These are phyloP conservation scores for Sungouiozyma intestinalis DNA, from an alignment of 805 yeast genomes.

Conservation along the genomic window DNA sequence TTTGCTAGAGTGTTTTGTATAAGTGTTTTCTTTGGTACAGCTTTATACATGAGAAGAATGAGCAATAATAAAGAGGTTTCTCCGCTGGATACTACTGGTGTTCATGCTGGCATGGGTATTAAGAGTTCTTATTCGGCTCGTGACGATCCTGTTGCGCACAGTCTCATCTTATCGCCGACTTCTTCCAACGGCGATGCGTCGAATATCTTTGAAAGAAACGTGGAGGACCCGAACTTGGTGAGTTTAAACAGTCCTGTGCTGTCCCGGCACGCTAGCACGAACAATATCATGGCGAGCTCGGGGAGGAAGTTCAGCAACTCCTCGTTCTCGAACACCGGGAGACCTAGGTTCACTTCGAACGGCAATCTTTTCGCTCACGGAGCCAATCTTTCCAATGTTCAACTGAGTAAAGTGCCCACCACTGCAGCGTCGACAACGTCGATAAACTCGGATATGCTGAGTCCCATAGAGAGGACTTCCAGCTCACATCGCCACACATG, in stretches of 20 bases:
- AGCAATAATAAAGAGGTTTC: background rate
- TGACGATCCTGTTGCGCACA: background rate
- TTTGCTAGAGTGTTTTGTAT: no score
- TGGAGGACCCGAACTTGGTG: constrained; percentile 42
- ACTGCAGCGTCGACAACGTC: background rate
- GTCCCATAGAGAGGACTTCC: background rate
- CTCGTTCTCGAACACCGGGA: background rate
- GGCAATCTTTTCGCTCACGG: constrained; percentile 1
- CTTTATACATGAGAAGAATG: background rate
- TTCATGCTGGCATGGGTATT: background rate
- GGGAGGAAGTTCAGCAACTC: background rate
- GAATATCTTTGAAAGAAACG: constrained; percentile 55
- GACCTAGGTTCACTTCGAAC: background rate
- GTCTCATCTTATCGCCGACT: background rate
- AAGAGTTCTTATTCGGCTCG: constrained; percentile 1
- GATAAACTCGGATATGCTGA: background rate
- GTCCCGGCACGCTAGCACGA: constrained; percentile 1
- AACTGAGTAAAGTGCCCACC: background rate
- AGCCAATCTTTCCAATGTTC: background rate
- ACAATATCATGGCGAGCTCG: background rate
- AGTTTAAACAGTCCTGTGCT: background rate
- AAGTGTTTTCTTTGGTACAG: no score
- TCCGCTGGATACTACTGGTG: background rate
- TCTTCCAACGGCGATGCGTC: constrained; percentile 19
- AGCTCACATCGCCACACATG: constrained; percentile 27